Base-by-base conservation (phyloP, 176 grass and related monocot species). In the Juncus inflexus region DNA sequence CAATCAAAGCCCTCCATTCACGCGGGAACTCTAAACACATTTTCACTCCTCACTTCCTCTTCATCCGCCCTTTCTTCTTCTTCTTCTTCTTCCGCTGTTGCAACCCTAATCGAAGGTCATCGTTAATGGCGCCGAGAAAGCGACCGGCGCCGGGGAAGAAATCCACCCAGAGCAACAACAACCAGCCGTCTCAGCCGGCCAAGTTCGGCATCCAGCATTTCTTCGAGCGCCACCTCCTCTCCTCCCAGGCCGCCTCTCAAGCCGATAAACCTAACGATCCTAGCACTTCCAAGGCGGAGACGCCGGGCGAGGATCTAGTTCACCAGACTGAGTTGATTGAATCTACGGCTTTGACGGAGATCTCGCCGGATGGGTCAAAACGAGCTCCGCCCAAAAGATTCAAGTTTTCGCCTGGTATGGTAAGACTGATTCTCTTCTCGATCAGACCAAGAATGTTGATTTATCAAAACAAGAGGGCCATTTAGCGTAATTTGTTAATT, bases 151-250 rank as follows among this genome's bases (percentile, higher is more conserved):
- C 87, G 13, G 74, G 73, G 9, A 88, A 73, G 73, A 96, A 86
- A 76, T 52, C 81, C n/a, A 28, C 19, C 19, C 19, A 28, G 43
- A 76, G 77, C 66, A 80, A 90, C 66, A 55, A 28, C 37, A 50
- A 78, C 37, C 75, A 78, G 28, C 47, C 84, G 6, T 86, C 87
- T 61, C 75, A 88, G 79, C 87, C 84, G 35, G 68, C 91, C 61
- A 96, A 88, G 84, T 96, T 86, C 58, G 91, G 91, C 58, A 96
- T 96, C 76, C 91, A 61, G 57, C 87, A 90, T 65, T 96, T 96
- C 69, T 96, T 96, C 61, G 91, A 96, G 84, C 91, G 91, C 63
- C 91, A 91, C 65, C 84, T 88, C 38, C 86, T 86, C 78, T 79
- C 74, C 52, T 72, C 66, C 69, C 67, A 84, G 57, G 52, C 72